Evolutionary conservation across 148 eudicot species (phyloP), one percentile per base, ranked within the genome.

Genomic region (Pharnaceum exiguum): DNA sequence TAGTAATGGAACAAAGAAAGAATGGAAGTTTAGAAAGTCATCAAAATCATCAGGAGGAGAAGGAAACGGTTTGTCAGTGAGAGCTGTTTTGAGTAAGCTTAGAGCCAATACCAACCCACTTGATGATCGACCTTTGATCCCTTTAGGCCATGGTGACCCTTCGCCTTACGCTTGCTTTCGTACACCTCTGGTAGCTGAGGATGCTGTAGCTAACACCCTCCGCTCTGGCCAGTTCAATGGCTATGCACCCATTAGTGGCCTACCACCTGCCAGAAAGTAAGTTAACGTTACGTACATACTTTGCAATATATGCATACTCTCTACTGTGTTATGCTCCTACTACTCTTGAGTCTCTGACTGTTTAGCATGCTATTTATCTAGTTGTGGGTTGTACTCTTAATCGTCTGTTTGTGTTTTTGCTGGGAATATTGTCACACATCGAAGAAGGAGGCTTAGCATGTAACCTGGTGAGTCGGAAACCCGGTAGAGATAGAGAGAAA

Each of bases 81-180:
- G 57, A 57, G 38, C 22, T 8, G 44, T 51, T 11, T 25, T 67
- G 4, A 10, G 43, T 29, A 44, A 35, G 22, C 3, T 73, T 4
- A 46, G 4, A 2, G 22, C 8, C 15, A 62, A 54, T 4, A 12
- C 72, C 4, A 38, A 72, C 19, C 57, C 65, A 5, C 4, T 46
- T 17, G 77, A 76, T 42, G 5, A 23, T 10, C 66, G 71, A 0
- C 22, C 51, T 2, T 8, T 38, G 0, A 18, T 76, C 44, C 73
- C 62, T 7, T 53, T 76, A 27, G 76, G 70, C 12, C 80, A 71
- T 10, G 77, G 77, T 4, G 81, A 77, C 33, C 81, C 81, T 22
- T 50, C 74, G 0, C 47, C 51, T 1, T 77, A 26, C 39, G 61
- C 59, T 10, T 71, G 63, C 63, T 76, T 76, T 32, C 74, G 68